Conservation (phyloP, 441 rosid species). For the Populus hybrid region DNA sequence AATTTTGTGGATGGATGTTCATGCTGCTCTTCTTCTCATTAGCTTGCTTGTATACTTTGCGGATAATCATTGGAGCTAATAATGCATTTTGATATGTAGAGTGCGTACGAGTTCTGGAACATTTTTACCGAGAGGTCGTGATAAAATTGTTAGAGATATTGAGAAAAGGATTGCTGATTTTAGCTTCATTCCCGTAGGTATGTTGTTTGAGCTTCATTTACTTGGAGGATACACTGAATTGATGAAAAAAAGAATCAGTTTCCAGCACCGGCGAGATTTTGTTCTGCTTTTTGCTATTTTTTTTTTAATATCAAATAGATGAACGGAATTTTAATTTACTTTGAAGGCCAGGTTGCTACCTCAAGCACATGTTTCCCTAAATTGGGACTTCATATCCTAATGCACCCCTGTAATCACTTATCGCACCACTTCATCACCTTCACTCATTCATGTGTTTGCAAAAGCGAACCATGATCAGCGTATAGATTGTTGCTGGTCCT, state of each 20-base stretch:
- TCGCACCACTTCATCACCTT: not conserved
- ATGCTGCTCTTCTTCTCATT: too few relatives aligned
- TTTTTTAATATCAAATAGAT: not conserved
- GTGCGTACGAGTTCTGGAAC: too few relatives aligned
- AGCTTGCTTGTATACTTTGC: too few relatives aligned
- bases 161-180: conserved; percentile 91
- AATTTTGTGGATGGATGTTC: too few relatives aligned
- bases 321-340: not conserved
- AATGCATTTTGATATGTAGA: too few relatives aligned
- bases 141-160: conserved; percentile 23
- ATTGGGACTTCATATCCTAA: not conserved
- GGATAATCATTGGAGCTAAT: too few relatives aligned
- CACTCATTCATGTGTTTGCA: not conserved
- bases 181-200: conserved; percentile 79
- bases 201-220: conserved; percentile 20
- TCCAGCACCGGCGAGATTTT: not conserved
- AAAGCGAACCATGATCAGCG: not conserved
- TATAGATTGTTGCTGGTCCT: not conserved
- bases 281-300: not conserved
- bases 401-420: not conserved
- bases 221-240: not conserved
- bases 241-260: not conserved
- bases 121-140: too few relatives aligned
- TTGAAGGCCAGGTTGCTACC: not conserved
- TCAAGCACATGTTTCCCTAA: not conserved